A percentile compares a stretch with the other conserved stretches of the same genome.
Conservation (phyloP, 306 rosid species). For the Sicyos edulis region DNA sequence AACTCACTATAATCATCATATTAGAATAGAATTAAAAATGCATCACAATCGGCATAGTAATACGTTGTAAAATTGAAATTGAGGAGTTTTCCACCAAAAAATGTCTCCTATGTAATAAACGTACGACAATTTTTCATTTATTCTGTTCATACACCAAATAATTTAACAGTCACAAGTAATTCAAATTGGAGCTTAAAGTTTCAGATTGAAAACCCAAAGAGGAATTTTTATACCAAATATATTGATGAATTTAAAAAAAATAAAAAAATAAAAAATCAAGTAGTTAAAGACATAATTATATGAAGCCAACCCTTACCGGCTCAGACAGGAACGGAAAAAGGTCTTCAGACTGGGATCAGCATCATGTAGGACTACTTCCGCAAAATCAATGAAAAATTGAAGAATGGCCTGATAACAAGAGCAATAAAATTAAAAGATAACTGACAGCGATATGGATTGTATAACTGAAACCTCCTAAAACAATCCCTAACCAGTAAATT, state of each 20-base stretch:
- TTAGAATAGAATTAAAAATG: constrained; percentile 24
- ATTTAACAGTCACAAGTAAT: not conserved
- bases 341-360: constrained; percentile 86
- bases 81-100: not conserved
- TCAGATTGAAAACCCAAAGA: not conserved
- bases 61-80: not conserved
- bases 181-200: not conserved
- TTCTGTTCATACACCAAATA: not conserved
- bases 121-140: not conserved
- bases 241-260: not conserved
- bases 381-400: constrained; percentile 90
- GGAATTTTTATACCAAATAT: not conserved
- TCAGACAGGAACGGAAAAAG: constrained; percentile 82
- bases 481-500: no score
- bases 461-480: no score
- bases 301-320: constrained; percentile 48
- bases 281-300: not conserved
- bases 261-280: not conserved
- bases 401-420: constrained; percentile 56
- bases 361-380: constrained; percentile 84
- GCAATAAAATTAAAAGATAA: constrained; percentile 17
- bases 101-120: not conserved
- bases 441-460: no score
- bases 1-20: constrained; percentile 63
- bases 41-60: not conserved